Evolutionary conservation across 495 filamentous ascomycete species (phyloP).

Genomic region (Venustampulla echinocandica): DNA sequence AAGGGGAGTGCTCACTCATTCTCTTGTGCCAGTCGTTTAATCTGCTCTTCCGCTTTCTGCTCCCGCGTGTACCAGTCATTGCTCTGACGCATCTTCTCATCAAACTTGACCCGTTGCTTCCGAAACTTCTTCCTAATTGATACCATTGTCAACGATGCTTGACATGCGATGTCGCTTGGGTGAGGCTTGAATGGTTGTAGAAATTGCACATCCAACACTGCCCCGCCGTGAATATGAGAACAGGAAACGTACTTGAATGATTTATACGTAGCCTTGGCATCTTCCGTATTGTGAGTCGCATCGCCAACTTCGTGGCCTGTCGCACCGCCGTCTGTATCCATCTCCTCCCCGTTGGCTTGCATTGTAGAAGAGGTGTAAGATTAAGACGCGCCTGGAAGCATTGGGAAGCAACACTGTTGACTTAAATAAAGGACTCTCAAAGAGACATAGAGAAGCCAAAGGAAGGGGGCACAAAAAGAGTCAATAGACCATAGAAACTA

Average conservation of each 20-base stretch:
- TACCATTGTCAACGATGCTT: slow-evolving; percentile 11
- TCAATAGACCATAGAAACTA: no score
- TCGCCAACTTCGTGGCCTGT: slow-evolving; percentile 5
- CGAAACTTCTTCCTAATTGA: slow-evolving; percentile 70
- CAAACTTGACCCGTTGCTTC: slow-evolving; percentile 82
- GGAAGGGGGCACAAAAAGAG: no score
- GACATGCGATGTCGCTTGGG: neutral
- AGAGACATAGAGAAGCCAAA: no score
- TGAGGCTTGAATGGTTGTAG: neutral
- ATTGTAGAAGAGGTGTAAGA: no score
- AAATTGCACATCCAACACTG: no score
- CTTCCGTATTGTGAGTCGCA: neutral
- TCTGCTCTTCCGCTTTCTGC: slow-evolving; percentile 64
- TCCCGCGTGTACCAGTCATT: slow-evolving; percentile 70
- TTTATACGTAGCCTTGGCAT: slow-evolving; percentile 18
- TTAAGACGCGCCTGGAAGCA: no score
- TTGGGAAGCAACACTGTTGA: no score
- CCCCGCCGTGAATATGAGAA: neutral
- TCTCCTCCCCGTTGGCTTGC: slow-evolving; percentile 11
- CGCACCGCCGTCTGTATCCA: slow-evolving; percentile 1
- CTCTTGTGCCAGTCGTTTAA: slow-evolving; percentile 72
- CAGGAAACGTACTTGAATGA: slow-evolving; percentile 22
- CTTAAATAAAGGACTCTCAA: no score
- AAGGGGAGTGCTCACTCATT: slow-evolving; percentile 48
- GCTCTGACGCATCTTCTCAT: slow-evolving; percentile 70